Conservation (phyloP, 805 yeast genomes). For the Candida nemodendra region DNA sequence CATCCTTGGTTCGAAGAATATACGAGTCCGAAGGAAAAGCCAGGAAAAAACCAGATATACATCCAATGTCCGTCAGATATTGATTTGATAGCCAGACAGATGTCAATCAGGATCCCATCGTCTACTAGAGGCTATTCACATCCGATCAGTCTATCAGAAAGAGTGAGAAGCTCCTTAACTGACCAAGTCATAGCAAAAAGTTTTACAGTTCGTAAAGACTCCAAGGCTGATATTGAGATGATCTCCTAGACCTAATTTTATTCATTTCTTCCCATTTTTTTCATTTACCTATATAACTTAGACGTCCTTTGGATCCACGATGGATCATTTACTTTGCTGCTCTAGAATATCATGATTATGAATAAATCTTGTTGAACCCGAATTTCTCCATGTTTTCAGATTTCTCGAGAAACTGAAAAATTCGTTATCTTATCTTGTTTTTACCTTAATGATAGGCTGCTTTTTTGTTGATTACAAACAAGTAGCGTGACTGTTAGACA, state of each 20-base stretch:
- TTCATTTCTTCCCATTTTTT: too few species aligned
- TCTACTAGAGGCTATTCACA: slow-evolving; percentile 26
- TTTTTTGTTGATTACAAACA: too few species aligned
- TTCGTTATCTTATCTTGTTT: too few species aligned
- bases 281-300: too few species aligned
- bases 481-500: too few species aligned
- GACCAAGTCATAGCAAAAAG: slow-evolving; percentile 24
- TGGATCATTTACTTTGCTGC: too few species aligned
- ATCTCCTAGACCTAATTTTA: background rate
- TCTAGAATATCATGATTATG: too few species aligned
- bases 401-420: too few species aligned
- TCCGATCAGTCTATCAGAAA: slow-evolving; percentile 28
- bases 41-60: background rate
- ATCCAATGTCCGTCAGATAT: background rate
- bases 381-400: too few species aligned
- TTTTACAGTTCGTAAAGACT: slow-evolving; percentile 4
- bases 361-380: slow-evolving; percentile 1
- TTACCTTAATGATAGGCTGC: too few species aligned
- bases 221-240: slow-evolving; percentile 11
- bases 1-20: slow-evolving; percentile 46
- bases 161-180: slow-evolving; percentile 23
- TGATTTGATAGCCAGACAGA: slow-evolving; percentile 11
- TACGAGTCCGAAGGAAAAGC: background rate
- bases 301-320: too few species aligned
- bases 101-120: slow-evolving; percentile 26